Evolutionary conservation across 371 early-diverging fungal genomes (phyloP), one percentile per base, ranked within the genome.

Genomic region (Mortierella sp.): DNA sequence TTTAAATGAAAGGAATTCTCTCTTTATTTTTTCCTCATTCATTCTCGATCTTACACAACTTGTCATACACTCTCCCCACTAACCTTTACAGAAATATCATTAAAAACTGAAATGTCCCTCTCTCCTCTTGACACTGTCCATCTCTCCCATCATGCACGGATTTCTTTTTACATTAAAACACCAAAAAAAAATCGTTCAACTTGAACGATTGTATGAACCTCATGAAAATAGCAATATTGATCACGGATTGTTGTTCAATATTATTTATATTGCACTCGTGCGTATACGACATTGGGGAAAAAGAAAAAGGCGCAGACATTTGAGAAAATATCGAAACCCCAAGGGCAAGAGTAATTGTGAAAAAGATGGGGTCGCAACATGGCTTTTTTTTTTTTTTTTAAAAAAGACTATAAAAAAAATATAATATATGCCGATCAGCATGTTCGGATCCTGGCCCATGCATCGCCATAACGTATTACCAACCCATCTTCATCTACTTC

Each of bases 401-500:
- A n/a, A 8, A n/a, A n/a, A n/a, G 7, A 57, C 29, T 2, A 8
- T 4, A 54, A 5, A 28, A 8, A 54, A 26, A 54, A 26, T 23
- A 3, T 13, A 19, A 5, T 57, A 19, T 26, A 15, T 53, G 9
- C 26, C 26, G 13, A n/a, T 62, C 47, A 70, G 40, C 56, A 76
- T 32, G 59, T 66, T 7, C 74, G 79, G 59, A 79, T 61, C 32
- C 81, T 29, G 6, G 75, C 65, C 64, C 68, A 80, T 9, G 64
- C 54, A 40, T 66, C 75, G 15, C 81, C 81, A 51, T 74, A 80
- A 6, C 49, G 81, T 6, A 74, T 57, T 17, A 71, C 81, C 63
- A 80, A 64, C 3, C 81, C 81, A 53, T 80, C 81, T 2, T 55
- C 53, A 31, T 74, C 81, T 42, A 80, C 81, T 23, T 80, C 81